Evolutionary conservation across 2,329 filamentous ascomycete genomes (phyloP).

Genomic region (Penicillium brasilianum): DNA sequence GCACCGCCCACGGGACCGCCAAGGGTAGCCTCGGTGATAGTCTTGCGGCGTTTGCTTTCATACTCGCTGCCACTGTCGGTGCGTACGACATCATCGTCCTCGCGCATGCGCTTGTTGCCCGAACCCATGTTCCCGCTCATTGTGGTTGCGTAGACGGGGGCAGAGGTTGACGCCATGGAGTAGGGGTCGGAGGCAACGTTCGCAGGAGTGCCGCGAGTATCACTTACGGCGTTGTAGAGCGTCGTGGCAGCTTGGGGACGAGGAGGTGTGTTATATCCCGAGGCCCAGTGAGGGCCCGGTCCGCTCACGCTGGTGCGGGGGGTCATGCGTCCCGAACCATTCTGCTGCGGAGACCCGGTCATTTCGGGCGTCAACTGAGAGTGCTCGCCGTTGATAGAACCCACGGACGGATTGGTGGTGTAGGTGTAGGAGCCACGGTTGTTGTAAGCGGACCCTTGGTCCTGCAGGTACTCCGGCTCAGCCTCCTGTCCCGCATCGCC

Average conservation of each 20-base stretch:
- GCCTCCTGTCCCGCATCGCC: conserved; percentile 74
- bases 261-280: conserved; percentile 79
- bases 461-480: conserved; percentile 82
- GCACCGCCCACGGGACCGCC: conserved; percentile 50
- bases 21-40: conserved; percentile 64
- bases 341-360: conserved; percentile 81
- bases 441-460: conserved; percentile 73
- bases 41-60: conserved; percentile 78
- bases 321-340: conserved; percentile 81
- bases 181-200: conserved; percentile 76
- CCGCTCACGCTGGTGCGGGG: conserved; percentile 76
- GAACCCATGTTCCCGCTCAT: conserved; percentile 68
- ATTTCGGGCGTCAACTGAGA: conserved; percentile 80
- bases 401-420: conserved; percentile 67
- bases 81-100: conserved; percentile 68
- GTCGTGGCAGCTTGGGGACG: conserved; percentile 73
- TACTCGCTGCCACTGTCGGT: conserved; percentile 67
- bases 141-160: conserved; percentile 55
- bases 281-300: conserved; percentile 73
- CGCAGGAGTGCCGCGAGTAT: conserved; percentile 67
- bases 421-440: conserved; percentile 80
- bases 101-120: conserved; percentile 64
- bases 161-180: conserved; percentile 69
- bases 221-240: conserved; percentile 87
- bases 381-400: conserved; percentile 71